These are phyloP conservation scores for Moesziomyces antarcticus DNA, from an alignment of 1,284 basidiomycete species.

Conservation along the genomic window DNA sequence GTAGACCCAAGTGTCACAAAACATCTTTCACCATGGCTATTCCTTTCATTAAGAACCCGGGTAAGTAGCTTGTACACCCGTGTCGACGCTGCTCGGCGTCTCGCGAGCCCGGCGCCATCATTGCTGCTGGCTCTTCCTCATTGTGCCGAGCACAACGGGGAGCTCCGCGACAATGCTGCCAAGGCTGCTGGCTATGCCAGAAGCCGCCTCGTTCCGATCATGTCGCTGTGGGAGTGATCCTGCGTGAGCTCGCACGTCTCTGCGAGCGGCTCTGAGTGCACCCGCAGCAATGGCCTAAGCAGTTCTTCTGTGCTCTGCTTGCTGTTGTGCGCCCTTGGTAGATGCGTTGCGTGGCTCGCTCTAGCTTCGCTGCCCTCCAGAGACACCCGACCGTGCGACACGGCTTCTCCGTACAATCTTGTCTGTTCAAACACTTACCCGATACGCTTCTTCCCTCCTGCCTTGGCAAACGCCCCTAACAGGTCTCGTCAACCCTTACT, in stretches of 20 bases:
- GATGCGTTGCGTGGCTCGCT: too few relatives aligned
- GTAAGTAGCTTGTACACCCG: conserved; percentile 29
- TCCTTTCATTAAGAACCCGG: conserved; percentile 57
- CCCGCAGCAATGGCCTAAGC: too few relatives aligned
- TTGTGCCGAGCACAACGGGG: background rate
- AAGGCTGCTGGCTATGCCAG: background rate
- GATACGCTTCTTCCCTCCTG: background rate
- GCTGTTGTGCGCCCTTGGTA: too few relatives aligned
- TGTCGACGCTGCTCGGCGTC: background rate
- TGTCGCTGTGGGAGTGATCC: too few relatives aligned
- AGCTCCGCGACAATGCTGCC: background rate
- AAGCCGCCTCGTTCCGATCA: background rate
- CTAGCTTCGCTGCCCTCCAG: too few relatives aligned
- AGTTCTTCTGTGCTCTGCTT: background rate
- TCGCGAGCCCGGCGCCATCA: background rate
- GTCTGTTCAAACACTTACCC: conserved; percentile 5
- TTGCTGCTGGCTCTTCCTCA: background rate
- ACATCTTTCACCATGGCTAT: conserved; percentile 48
- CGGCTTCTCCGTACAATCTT: background rate
- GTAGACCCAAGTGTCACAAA: conserved; percentile 22
- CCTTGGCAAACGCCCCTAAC: conserved; percentile 7
- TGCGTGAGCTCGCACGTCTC: background rate
- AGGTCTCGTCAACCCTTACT: conserved; percentile 59
- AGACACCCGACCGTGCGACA: background rate
- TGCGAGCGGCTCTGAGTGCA: background rate